Percentiles rank a stretch among this genome's conserved stretches.
Evolutionary conservation across 352 stramenopile genomes (phyloP).

Genomic region (Blastocystis sp.): DNA sequence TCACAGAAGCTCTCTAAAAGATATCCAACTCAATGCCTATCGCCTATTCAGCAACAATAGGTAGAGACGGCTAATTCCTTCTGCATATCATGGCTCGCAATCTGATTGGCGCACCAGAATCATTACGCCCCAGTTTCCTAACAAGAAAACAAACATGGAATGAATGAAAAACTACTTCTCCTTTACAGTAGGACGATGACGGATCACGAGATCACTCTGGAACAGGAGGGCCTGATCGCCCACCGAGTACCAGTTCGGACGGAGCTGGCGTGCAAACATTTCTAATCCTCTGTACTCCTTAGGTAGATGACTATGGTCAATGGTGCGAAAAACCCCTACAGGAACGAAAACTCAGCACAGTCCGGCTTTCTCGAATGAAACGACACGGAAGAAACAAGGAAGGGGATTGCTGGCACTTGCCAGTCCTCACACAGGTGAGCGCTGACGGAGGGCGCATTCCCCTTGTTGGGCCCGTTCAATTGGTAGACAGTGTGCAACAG

Average conservation of each 20-base stretch:
- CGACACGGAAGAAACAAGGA: constrained; percentile 47
- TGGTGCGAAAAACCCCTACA: neutral
- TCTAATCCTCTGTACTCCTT: constrained; percentile 25
- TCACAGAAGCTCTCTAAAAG: neutral
- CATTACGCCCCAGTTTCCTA: neutral
- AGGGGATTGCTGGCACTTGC: neutral
- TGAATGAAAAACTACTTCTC: too few species aligned
- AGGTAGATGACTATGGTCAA: neutral
- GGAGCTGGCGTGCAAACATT: constrained; percentile 27
- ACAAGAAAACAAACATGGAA: neutral
- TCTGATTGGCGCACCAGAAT: constrained; percentile 59
- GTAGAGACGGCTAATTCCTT: neutral
- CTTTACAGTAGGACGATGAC: neutral
- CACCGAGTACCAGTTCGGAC: constrained; percentile 38
- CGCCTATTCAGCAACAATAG: neutral
- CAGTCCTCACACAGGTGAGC: neutral
- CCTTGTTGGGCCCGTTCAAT: constrained; percentile 24
- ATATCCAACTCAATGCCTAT: neutral
- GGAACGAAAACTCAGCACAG: constrained; percentile 54
- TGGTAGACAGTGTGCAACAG: constrained; percentile 34
- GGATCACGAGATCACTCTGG: constrained; percentile 3
- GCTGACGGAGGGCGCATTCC: neutral
- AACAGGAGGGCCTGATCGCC: constrained; percentile 40
- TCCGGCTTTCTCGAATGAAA: constrained; percentile 58
- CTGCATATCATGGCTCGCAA: neutral